phyloP scores from a whole-genome alignment of 371 early-diverging fungal species.

The Mucor sp. region DNA sequence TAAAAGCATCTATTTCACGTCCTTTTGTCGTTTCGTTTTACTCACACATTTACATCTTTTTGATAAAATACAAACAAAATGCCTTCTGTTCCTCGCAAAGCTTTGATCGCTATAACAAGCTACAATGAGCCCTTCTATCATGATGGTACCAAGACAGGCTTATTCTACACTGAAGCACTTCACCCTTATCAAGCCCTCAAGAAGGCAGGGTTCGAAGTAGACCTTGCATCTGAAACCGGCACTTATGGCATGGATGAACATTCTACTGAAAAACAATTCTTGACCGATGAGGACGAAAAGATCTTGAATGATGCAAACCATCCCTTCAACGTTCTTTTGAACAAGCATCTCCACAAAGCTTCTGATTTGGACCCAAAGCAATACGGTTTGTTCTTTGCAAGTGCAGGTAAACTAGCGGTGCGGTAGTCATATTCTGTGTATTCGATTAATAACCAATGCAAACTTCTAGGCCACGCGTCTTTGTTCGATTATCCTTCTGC shows the following conservation, averaged over 20 bases:
- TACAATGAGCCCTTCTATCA: constrained; percentile 51
- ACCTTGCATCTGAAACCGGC: constrained; percentile 57
- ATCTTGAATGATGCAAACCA: constrained; percentile 39
- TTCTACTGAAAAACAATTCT: constrained; percentile 40
- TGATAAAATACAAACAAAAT: constrained; percentile 4
- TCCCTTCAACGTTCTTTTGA: constrained; percentile 46
- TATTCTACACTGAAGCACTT: constrained; percentile 59
- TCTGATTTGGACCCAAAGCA: constrained; percentile 45
- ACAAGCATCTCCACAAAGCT: constrained; percentile 44
- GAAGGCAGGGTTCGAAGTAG: constrained; percentile 53
- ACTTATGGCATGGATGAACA: constrained; percentile 54
- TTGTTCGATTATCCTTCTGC: constrained; percentile 56
- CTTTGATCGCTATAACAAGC: constrained; percentile 49
- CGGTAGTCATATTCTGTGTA: no score
- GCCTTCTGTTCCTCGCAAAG: constrained; percentile 47
- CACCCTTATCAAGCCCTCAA: constrained; percentile 50
- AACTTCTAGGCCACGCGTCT: constrained; percentile 43
- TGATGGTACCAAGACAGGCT: constrained; percentile 53
- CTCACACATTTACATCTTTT: not conserved
- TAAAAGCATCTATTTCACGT: not conserved
- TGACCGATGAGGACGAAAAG: constrained; percentile 40
- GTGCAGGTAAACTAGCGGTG: constrained; percentile 22
- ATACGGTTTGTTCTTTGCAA: constrained; percentile 57
- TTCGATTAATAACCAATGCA: no score
- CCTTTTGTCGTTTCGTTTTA: not conserved